Evolutionary conservation across 1,284 basidiomycete species (phyloP).

Genomic region (Rhodotorula sp.): DNA sequence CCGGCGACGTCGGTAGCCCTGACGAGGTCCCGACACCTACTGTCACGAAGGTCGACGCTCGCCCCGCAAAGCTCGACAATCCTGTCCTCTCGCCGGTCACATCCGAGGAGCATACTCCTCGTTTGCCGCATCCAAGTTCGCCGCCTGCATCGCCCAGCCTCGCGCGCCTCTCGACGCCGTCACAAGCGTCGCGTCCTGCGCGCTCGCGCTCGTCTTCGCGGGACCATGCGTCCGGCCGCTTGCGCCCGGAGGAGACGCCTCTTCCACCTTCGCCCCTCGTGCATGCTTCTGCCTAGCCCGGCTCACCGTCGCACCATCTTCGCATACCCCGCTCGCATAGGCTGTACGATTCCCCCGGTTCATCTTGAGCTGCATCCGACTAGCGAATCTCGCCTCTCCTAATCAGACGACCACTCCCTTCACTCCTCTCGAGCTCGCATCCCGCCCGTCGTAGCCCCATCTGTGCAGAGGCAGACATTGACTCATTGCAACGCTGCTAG

Average conservation of each 20-base stretch:
- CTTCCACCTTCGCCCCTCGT: neutral
- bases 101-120: neutral
- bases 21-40: neutral
- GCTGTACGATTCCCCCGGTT: neutral
- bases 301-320: no score
- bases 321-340: no score
- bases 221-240: neutral
- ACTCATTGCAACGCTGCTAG: no score
- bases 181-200: neutral
- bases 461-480: no score
- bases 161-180: neutral
- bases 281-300: neutral
- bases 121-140: neutral
- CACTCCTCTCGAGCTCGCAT: no score
- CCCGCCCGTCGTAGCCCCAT: no score
- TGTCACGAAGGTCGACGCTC: neutral
- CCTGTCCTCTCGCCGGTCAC: neutral
- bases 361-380: no score
- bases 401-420: no score
- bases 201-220: neutral
- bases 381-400: no score
- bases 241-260: neutral
- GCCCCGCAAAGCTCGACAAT: neutral
- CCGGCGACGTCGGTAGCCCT: no score
- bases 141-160: neutral